A percentile compares a stretch with the other conserved stretches of the same genome.
Evolutionary conservation across 2,329 filamentous ascomycete species (phyloP).

Genomic region (Ceratocystis smalleyi): DNA sequence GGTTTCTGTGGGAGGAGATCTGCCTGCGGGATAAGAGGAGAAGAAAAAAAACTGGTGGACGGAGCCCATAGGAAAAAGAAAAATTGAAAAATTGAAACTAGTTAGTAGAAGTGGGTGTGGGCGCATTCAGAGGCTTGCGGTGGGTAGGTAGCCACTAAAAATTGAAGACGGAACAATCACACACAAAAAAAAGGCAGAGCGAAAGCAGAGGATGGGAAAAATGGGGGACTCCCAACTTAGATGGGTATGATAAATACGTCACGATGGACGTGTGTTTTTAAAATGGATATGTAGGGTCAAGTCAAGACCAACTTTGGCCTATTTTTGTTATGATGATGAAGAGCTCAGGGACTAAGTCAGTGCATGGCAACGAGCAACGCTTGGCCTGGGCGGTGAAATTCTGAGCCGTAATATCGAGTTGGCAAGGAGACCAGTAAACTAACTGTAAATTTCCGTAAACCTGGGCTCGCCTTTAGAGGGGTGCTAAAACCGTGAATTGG

Average conservation of each 20-base stretch:
- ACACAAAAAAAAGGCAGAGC: conserved; percentile 3
- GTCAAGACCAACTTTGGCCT: background rate
- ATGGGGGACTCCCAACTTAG: background rate
- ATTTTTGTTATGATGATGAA: background rate
- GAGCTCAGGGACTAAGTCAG: background rate
- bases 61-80: conserved; percentile 12
- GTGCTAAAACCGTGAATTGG: background rate
- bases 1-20: conserved; percentile 14
- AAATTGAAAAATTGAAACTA: conserved; percentile 9
- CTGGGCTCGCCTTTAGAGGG: background rate
- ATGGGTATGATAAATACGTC: background rate
- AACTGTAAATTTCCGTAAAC: background rate
- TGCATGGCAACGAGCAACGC: background rate
- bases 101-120: conserved; percentile 9
- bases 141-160: conserved; percentile 6
- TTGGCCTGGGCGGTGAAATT: background rate
- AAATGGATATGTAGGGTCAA: background rate
- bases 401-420: background rate
- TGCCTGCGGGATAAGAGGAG: conserved; percentile 15
- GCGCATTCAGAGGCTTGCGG: conserved; percentile 8
- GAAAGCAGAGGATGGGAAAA: background rate
- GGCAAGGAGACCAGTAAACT: background rate
- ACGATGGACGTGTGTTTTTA: background rate
- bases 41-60: conserved; percentile 11
- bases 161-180: conserved; percentile 4